These are phyloP conservation scores for Colletotrichum shisoi DNA, from an alignment of 2,329 filamentous ascomycete species.

Conservation along the genomic window DNA sequence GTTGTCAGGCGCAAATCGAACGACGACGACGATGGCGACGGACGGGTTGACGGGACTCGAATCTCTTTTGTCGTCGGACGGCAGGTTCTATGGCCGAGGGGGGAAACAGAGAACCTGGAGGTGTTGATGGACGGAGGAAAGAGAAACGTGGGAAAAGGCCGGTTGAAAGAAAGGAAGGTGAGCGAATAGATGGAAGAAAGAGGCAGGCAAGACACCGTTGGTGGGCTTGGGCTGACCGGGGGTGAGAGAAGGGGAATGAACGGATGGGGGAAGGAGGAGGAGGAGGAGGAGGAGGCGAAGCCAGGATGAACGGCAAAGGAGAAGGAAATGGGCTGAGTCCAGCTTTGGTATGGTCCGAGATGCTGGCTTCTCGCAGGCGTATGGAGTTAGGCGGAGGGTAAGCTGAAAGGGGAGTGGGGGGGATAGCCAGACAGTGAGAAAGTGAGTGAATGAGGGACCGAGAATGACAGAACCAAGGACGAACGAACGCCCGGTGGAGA, in stretches of 20 bases:
- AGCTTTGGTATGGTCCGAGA: slow-evolving; percentile 8
- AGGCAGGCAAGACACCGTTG: slow-evolving; percentile 1
- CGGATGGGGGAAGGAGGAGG: slow-evolving; percentile 13
- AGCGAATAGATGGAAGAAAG: slow-evolving; percentile 19
- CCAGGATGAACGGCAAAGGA: slow-evolving; percentile 13
- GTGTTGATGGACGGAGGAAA: slow-evolving; percentile 29
- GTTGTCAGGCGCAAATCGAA: slow-evolving; percentile 21
- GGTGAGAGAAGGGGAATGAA: slow-evolving; percentile 23
- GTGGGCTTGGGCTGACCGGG: slow-evolving; percentile 23
- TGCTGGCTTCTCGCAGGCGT: slow-evolving; percentile 18
- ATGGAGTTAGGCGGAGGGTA: slow-evolving; percentile 23
- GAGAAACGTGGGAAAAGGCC: slow-evolving; percentile 11
- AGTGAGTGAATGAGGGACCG: background rate
- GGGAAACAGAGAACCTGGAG: slow-evolving; percentile 29
- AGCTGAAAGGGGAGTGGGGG: slow-evolving; percentile 30
- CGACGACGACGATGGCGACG: slow-evolving; percentile 11
- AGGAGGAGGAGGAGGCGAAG: slow-evolving; percentile 32
- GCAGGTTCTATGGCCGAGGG: slow-evolving; percentile 6
- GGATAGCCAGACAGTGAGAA: background rate
- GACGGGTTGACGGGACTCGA: slow-evolving; percentile 18
- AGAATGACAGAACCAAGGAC: slow-evolving; percentile 9
- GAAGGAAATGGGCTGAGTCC: slow-evolving; percentile 8
- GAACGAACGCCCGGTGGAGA: slow-evolving; percentile 13
- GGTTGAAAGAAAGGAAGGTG: slow-evolving; percentile 34
- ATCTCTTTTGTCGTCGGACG: slow-evolving; percentile 33